Percentiles rank a stretch among this genome's conserved stretches.
Evolutionary conservation across 169 alveolate species (phyloP).

Genomic region (Cryptosporidium viatorum): DNA sequence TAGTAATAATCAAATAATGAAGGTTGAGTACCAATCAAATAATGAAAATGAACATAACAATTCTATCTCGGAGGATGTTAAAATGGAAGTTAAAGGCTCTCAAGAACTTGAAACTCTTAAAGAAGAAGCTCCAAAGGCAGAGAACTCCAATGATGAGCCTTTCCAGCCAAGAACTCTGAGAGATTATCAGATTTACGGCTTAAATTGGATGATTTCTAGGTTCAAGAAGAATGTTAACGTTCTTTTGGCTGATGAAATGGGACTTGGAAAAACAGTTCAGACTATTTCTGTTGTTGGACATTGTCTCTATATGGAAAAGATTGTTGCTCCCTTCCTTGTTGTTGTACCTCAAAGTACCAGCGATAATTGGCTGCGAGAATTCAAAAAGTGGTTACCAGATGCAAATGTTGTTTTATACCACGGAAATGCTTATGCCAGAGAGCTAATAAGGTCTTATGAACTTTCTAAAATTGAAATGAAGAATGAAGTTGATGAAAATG

Average conservation of each 20-base stretch:
- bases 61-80: not conserved
- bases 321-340: slow-evolving; percentile 91
- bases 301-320: slow-evolving; percentile 85
- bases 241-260: slow-evolving; percentile 96
- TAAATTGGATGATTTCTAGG: slow-evolving; percentile 95
- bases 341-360: slow-evolving; percentile 97
- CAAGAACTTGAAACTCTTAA: not conserved
- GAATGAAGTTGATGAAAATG: slow-evolving; percentile 4
- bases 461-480: slow-evolving; percentile 56
- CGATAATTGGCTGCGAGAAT: slow-evolving; percentile 96
- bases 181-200: slow-evolving; percentile 94
- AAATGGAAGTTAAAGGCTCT: not conserved
- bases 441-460: slow-evolving; percentile 86
- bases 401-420: slow-evolving; percentile 92
- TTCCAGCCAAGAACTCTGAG: slow-evolving; percentile 84
- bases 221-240: slow-evolving; percentile 94
- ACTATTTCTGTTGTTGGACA: slow-evolving; percentile 93
- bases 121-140: not conserved
- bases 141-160: not conserved
- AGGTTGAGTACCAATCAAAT: not conserved
- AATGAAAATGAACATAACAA: not conserved
- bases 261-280: slow-evolving; percentile 95
- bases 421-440: slow-evolving; percentile 92
- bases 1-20: not conserved
- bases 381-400: slow-evolving; percentile 92